Evolutionary conservation across 352 stramenopile genomes (phyloP).

Genomic region (Phytophthora pistaciae): DNA sequence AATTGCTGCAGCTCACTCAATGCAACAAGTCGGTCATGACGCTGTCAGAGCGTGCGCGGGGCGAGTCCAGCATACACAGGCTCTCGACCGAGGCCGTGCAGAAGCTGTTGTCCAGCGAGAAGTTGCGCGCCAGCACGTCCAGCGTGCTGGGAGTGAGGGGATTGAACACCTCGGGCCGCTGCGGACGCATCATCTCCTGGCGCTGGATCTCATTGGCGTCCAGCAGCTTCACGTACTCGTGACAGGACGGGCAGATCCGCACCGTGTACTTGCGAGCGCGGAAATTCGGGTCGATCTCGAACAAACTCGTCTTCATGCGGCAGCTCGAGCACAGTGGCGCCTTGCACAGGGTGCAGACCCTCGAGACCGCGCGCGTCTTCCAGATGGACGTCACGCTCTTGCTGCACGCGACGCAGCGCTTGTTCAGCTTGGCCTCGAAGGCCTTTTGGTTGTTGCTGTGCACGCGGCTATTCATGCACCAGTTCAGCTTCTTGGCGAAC

Average conservation of each 20-base stretch:
- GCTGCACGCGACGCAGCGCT: conserved; percentile 25
- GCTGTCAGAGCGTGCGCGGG: conserved; percentile 31
- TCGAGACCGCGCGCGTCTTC: conserved; percentile 18
- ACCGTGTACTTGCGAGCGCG: conserved; percentile 34
- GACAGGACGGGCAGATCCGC: conserved; percentile 36
- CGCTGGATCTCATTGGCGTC: conserved; percentile 40
- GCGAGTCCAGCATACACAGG: conserved; percentile 37
- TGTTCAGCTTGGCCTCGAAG: conserved; percentile 31
- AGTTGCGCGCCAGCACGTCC: conserved; percentile 34
- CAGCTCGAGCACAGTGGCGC: conserved; percentile 43
- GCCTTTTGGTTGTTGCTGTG: conserved; percentile 37
- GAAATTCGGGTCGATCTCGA: conserved; percentile 40
- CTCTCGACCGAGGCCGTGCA: conserved; percentile 37
- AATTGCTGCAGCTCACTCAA: conserved; percentile 21
- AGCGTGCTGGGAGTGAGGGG: conserved; percentile 38
- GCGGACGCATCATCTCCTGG: conserved; percentile 33
- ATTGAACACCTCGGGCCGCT: conserved; percentile 27
- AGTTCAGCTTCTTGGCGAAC: conserved; percentile 46
- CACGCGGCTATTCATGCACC: conserved; percentile 42
- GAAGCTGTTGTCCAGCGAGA: conserved; percentile 47
- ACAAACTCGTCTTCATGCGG: conserved; percentile 29
- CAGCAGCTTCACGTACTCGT: conserved; percentile 35
- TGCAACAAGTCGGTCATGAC: conserved; percentile 38
- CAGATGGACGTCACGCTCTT: conserved; percentile 31
- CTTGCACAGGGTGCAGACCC: conserved; percentile 37